Evolutionary conservation across 2,329 filamentous ascomycete species (phyloP), one percentile per base, ranked within the genome.

Genomic region (Calonectria leucothoes): DNA sequence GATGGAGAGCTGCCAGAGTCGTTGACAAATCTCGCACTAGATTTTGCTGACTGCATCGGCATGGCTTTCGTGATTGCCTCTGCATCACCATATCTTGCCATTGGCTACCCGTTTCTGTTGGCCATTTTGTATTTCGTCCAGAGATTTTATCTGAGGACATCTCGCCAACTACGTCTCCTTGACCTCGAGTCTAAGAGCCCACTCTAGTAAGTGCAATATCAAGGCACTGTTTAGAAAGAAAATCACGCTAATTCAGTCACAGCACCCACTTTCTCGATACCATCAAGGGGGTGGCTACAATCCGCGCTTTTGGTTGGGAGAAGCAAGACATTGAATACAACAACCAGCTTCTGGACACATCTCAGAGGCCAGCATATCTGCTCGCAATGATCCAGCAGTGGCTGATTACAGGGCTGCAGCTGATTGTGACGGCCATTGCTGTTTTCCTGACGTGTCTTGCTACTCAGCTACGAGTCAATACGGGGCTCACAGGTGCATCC

Each of bases 151-250:
- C 85, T 93, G 2, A 85, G 89, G 0, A 93, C 91, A 0, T 92
- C 90, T 0, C 84, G 91, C 0, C 91, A 93, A 79, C 80, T 93
- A 10, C 86, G 91, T 63, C 85, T 91, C 25, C 81, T 93, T 14
- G 91, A 93, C 57, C 85, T 93, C 1, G 91, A 93, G 79, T 87
- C 89, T 1, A 92, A 93, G 75, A 88, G 88, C 0, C 90, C 90
- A 0, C 23, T 82, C 2, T 82, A 82, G 78, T 81, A 76, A 73
- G 80, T 39, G 12, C 11, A 61, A 7, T 12, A 5, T 5, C 12
- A 10, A 8, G 11, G 4, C 11, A 15, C 5, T 27, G n/a, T 29
- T 29, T 7, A 8, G n/a, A 25, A 2, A n/a, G 11, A 20, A 0
- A 1, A 35, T 27, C n/a, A 3, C 17, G 12, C 64, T 78, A 35